A percentile compares a stretch with the other conserved stretches of the same genome.
phyloP scores from a whole-genome alignment of 2,329 filamentous ascomycete genomes.

The Diaporthe vaccinii region DNA sequence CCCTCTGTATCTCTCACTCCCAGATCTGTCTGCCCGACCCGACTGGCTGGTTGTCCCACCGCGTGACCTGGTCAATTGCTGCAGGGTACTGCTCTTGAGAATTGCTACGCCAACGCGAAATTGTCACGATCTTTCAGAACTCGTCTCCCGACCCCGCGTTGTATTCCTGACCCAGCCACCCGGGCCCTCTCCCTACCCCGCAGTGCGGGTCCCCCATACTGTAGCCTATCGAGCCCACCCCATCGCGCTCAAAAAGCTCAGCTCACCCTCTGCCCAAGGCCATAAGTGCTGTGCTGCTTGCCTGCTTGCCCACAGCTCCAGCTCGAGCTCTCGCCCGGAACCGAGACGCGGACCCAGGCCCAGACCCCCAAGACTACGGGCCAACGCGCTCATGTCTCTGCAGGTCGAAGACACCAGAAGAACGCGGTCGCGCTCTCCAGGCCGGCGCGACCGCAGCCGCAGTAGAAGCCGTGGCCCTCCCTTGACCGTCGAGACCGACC shows the following conservation, averaged over 20 bases:
- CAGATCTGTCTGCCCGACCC: background rate
- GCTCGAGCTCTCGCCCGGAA: background rate
- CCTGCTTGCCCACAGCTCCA: conserved; percentile 12
- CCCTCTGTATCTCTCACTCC: background rate
- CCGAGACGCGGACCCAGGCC: background rate
- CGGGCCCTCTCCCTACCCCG: conserved; percentile 30
- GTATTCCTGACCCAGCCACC: conserved; percentile 29
- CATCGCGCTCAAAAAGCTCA: background rate
- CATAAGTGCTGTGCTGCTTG: background rate
- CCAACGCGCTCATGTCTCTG: conserved; percentile 62
- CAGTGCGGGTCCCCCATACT: conserved; percentile 27
- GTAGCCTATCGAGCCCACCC: background rate
- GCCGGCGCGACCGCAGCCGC: conserved; percentile 52
- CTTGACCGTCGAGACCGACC: conserved; percentile 56
- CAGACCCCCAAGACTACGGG: background rate
- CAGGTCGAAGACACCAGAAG: conserved; percentile 60
- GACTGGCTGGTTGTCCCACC: conserved; percentile 7
- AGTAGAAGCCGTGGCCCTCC: conserved; percentile 49
- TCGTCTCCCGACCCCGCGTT: conserved; percentile 5
- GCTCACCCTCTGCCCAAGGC: conserved; percentile 27
- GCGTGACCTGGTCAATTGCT: conserved; percentile 3
- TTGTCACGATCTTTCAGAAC: conserved; percentile 10
- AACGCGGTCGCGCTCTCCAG: conserved; percentile 62
- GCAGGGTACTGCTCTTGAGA: background rate
- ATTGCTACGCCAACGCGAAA: background rate